A percentile compares a stretch with the other conserved stretches of the same genome.
phyloP scores from a whole-genome alignment of 345 rosid species.

The Boechera stricta region DNA sequence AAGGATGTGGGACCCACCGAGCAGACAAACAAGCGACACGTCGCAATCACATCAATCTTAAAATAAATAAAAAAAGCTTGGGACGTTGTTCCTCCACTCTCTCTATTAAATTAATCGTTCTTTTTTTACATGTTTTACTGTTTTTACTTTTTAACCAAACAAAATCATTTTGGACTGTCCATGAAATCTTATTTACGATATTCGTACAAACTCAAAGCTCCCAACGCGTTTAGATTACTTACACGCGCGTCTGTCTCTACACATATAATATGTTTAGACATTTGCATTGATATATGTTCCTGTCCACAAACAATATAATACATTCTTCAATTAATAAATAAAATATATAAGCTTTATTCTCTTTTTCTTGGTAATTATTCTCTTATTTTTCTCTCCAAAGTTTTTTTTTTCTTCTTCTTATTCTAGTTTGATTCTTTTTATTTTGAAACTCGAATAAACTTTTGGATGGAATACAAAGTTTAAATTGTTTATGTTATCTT shows the following conservation, averaged over 20 bases:
- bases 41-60: conserved; percentile 44
- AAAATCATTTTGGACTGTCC: conserved; percentile 32
- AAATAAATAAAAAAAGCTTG: conserved; percentile 18
- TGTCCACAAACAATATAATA: background rate
- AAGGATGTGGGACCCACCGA: conserved; percentile 7
- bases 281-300: conserved; percentile 19
- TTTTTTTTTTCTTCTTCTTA: too few species aligned
- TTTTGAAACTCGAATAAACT: conserved; percentile 15
- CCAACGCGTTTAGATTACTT: conserved; percentile 6
- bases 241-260: conserved; percentile 7
- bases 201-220: conserved; percentile 24
- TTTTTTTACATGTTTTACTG: background rate
- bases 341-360: background rate
- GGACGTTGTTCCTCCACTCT: conserved; percentile 44
- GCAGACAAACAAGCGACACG: conserved; percentile 48
- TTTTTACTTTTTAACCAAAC: conserved; percentile 38
- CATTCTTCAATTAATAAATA: background rate
- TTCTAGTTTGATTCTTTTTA: background rate
- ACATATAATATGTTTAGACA: background rate
- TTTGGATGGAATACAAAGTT: background rate
- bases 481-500: conserved; percentile 17
- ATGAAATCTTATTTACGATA: conserved; percentile 29
- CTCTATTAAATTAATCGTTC: background rate
- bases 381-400: too few species aligned
- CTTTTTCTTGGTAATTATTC: too few species aligned